phyloP scores from a whole-genome alignment of 495 filamentous ascomycete species.

The Daldinia concentrica region DNA sequence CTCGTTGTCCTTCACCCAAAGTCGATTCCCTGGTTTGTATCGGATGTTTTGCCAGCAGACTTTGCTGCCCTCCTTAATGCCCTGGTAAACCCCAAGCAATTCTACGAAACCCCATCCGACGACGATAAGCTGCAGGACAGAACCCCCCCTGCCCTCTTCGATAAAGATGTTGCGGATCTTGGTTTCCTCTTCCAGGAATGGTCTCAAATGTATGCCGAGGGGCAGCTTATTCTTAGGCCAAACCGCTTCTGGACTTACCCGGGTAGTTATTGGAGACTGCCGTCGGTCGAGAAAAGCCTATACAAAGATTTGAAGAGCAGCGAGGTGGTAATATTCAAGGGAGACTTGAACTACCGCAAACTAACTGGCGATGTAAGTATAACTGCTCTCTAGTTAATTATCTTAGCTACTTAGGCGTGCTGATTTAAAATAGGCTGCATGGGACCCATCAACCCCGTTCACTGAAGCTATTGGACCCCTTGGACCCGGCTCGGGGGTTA shows the following conservation, averaged over 20 bases:
- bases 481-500: slow-evolving; percentile 80
- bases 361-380: slow-evolving; percentile 81
- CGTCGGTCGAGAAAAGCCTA: slow-evolving; percentile 69
- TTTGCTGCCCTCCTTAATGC: slow-evolving; percentile 81
- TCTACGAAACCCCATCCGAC: slow-evolving; percentile 77
- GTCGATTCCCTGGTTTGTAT: slow-evolving; percentile 96
- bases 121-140: slow-evolving; percentile 67
- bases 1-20: slow-evolving; percentile 92
- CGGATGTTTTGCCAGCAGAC: slow-evolving; percentile 87
- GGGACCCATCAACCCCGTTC: slow-evolving; percentile 91
- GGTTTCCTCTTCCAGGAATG: slow-evolving; percentile 82
- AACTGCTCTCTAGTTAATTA: neutral
- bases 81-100: slow-evolving; percentile 74
- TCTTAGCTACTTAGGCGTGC: slow-evolving; percentile 13
- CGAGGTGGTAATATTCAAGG: slow-evolving; percentile 96
- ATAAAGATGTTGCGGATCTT: slow-evolving; percentile 73
- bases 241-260: slow-evolving; percentile 91
- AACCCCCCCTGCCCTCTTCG: slow-evolving; percentile 65
- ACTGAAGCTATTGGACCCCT: slow-evolving; percentile 85
- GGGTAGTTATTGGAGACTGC: slow-evolving; percentile 87
- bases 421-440: slow-evolving; percentile 66
- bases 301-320: slow-evolving; percentile 81
- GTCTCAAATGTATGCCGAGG: slow-evolving; percentile 80
- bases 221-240: slow-evolving; percentile 78
- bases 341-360: slow-evolving; percentile 95